A percentile compares a stretch with the other conserved stretches of the same genome.
Conservation (phyloP, 2,329 filamentous ascomycete genomes). For the Sporothrix mexicana region DNA sequence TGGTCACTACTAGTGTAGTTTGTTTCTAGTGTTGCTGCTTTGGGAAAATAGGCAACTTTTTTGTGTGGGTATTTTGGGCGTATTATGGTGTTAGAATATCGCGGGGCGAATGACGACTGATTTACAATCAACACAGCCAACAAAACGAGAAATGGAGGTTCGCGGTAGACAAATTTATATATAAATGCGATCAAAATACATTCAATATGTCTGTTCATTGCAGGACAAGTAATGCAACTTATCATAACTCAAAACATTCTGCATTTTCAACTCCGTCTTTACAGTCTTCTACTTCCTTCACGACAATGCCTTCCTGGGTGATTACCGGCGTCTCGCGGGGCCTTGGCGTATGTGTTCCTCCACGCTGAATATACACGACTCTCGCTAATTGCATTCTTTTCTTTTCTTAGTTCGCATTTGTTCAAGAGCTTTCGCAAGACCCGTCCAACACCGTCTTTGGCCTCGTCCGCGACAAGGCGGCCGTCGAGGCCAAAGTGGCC, state of each 20-base stretch:
- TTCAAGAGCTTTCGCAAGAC: conserved; percentile 42
- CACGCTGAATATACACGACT: too few relatives aligned
- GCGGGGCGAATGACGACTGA: too few relatives aligned
- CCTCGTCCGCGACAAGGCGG: conserved; percentile 54
- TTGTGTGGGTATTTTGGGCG: too few relatives aligned
- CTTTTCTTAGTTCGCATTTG: neutral
- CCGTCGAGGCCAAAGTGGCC: conserved; percentile 52
- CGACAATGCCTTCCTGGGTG: conserved; percentile 39
- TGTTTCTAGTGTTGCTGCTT: neutral
- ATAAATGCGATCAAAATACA: neutral
- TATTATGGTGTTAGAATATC: too few relatives aligned
- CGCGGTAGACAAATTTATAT: too few relatives aligned
- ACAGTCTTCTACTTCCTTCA: neutral
- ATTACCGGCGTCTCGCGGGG: conserved; percentile 39
- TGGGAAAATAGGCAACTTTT: neutral
- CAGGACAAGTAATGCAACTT: too few relatives aligned
- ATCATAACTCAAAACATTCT: too few relatives aligned
- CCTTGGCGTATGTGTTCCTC: conserved; percentile 41
- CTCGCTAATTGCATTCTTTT: too few relatives aligned
- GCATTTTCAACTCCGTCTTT: too few relatives aligned
- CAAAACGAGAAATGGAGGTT: neutral
- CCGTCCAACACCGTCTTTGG: conserved; percentile 53
- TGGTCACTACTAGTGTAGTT: too few relatives aligned
- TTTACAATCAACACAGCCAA: neutral
- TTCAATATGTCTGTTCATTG: too few relatives aligned